These are phyloP conservation scores for Malassezia pachydermatis DNA, from an alignment of 1,284 basidiomycete species.

Conservation along the genomic window DNA sequence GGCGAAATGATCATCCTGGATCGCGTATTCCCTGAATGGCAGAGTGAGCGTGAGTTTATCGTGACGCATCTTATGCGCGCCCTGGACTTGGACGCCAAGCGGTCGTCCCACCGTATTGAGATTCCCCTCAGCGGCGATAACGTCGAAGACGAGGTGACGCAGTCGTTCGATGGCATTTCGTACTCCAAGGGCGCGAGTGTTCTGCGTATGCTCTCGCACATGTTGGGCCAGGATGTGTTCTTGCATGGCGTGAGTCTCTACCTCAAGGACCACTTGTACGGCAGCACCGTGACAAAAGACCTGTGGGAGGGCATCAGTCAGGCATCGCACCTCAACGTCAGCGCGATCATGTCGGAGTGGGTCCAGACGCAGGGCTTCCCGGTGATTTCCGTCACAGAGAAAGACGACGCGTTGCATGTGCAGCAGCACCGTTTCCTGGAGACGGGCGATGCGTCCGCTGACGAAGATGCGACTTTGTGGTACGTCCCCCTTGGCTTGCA, in stretches of 20 bases:
- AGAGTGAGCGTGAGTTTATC: conserved; percentile 54
- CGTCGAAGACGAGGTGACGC: conserved; percentile 44
- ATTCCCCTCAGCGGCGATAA: conserved; percentile 55
- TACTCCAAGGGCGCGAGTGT: conserved; percentile 56
- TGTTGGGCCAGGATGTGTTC: conserved; percentile 69
- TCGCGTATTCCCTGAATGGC: conserved; percentile 54
- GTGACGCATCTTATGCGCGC: conserved; percentile 55
- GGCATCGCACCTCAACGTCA: conserved; percentile 67
- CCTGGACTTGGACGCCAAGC: conserved; percentile 71
- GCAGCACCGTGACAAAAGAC: conserved; percentile 74
- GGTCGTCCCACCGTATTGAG: conserved; percentile 90
- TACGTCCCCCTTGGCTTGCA: conserved; percentile 69
- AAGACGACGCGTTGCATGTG: conserved; percentile 50
- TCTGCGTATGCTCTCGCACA: conserved; percentile 76
- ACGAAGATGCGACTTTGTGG: conserved; percentile 89
- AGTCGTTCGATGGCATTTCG: conserved; percentile 45
- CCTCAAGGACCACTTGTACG: conserved; percentile 72
- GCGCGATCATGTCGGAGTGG: conserved; percentile 83
- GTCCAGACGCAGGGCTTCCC: conserved; percentile 67
- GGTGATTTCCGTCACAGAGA: conserved; percentile 74
- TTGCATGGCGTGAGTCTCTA: conserved; percentile 61
- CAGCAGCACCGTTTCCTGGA: conserved; percentile 88
- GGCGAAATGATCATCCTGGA: conserved; percentile 83
- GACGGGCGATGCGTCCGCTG: conserved; percentile 58
- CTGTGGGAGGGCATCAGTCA: conserved; percentile 79